These are phyloP conservation scores for Mallotus repandus DNA, from an alignment of 441 rosid species.

Conservation along the genomic window DNA sequence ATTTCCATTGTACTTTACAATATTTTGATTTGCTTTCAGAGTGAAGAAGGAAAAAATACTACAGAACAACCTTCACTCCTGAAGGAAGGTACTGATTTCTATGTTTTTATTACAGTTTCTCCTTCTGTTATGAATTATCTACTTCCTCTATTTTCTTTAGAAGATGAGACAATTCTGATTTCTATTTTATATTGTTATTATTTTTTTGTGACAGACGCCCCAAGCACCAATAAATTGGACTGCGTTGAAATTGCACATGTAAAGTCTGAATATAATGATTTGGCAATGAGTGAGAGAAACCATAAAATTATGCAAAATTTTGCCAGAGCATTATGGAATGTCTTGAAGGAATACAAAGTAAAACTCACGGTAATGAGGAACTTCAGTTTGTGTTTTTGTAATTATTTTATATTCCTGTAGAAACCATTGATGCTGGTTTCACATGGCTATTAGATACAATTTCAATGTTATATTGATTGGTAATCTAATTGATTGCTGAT, in stretches of 20 bases:
- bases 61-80: conserved; percentile 26
- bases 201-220: conserved; percentile 30
- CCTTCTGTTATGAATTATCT: conserved; percentile 9
- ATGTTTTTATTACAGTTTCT: conserved; percentile 5
- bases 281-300: conserved; percentile 42
- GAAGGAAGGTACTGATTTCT: conserved; percentile 38
- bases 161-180: conserved; percentile 5
- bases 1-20: neutral
- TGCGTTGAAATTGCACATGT: conserved; percentile 19
- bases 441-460: conserved; percentile 9
- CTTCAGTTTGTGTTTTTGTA: conserved; percentile 7
- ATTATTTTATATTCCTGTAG: neutral
- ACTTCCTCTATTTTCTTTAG: conserved; percentile 13
- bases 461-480: conserved; percentile 9
- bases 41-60: conserved; percentile 36
- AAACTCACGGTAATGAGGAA: conserved; percentile 56
- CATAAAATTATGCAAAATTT: conserved; percentile 58
- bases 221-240: conserved; percentile 27
- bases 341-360: conserved; percentile 68
- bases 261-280: conserved; percentile 28
- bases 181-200: too few relatives aligned
- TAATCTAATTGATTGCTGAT: conserved; percentile 4
- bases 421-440: neutral
- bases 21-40: conserved; percentile 38
- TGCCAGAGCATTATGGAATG: conserved; percentile 73